Percentiles rank a stretch among this genome's conserved stretches.
These are phyloP conservation scores for Tolypocladium pustulatum DNA, from an alignment of 2,329 filamentous ascomycete genomes.

Conservation along the genomic window DNA sequence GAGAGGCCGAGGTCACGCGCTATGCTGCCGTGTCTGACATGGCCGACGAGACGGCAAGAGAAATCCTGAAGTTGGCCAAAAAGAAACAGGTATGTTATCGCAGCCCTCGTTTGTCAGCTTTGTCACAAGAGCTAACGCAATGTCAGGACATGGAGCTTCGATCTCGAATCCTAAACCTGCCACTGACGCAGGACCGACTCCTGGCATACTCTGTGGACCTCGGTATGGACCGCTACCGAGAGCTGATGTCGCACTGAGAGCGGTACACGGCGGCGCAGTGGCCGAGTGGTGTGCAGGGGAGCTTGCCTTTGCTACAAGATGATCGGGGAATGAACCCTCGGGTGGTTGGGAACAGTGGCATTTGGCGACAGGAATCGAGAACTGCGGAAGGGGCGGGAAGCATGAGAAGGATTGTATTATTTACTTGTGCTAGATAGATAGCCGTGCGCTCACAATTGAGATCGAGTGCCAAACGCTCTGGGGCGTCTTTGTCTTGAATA, in stretches of 20 bases:
- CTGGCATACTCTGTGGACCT: conserved; percentile 61
- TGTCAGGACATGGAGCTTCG: conserved; percentile 24
- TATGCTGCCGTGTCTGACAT: conserved; percentile 73
- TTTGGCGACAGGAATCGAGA: not conserved
- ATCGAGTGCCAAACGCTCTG: not conserved
- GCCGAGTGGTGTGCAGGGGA: not conserved
- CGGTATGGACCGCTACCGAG: conserved; percentile 57
- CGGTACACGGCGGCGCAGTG: no score
- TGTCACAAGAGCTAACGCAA: conserved; percentile 1
- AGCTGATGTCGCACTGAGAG: conserved; percentile 42
- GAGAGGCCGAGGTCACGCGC: conserved; percentile 38
- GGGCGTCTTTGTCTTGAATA: not conserved
- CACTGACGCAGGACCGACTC: conserved; percentile 63
- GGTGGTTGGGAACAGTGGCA: not conserved
- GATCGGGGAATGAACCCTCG: not conserved
- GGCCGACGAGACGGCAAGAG: conserved; percentile 59
- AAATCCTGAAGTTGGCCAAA: conserved; percentile 45
- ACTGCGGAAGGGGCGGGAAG: not conserved
- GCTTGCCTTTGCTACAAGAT: not conserved
- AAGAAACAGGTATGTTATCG: conserved; percentile 42
- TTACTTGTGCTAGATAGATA: not conserved
- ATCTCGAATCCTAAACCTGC: conserved; percentile 42
- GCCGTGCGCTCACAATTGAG: not conserved
- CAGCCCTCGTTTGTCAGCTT: conserved; percentile 4
- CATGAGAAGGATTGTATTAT: not conserved